phyloP scores from a whole-genome alignment of 352 stramenopile species.

The Phytophthora brassicae region DNA sequence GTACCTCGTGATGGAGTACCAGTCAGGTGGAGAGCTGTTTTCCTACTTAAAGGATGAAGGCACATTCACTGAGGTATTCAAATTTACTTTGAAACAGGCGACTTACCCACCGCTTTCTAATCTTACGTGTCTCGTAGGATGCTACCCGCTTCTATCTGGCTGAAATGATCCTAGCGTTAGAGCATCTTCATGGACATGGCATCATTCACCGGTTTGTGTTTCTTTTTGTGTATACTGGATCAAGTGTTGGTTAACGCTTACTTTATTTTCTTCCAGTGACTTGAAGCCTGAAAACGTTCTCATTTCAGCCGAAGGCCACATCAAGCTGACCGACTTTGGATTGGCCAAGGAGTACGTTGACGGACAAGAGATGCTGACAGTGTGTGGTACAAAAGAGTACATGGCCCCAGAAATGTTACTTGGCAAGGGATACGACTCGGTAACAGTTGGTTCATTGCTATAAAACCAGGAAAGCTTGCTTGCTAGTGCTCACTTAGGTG shows the following conservation, averaged over 20 bases:
- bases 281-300: constrained; percentile 94
- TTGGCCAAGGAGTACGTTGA: constrained; percentile 76
- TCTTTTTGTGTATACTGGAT: background rate
- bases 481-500: constrained; percentile 3
- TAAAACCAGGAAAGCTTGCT: background rate
- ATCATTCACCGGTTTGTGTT: constrained; percentile 78
- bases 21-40: constrained; percentile 80
- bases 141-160: constrained; percentile 76
- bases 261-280: constrained; percentile 43
- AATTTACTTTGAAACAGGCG: too few species aligned
- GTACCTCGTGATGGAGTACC: constrained; percentile 81
- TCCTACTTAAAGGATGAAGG: constrained; percentile 69
- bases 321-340: constrained; percentile 93
- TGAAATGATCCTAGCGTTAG: constrained; percentile 83
- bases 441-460: constrained; percentile 21
- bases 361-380: constrained; percentile 69
- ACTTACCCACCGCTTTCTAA: constrained; percentile 1
- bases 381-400: constrained; percentile 87
- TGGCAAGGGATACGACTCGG: constrained; percentile 79
- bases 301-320: constrained; percentile 85
- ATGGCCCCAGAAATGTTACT: constrained; percentile 87
- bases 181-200: constrained; percentile 76
- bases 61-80: constrained; percentile 68
- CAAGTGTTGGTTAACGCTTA: background rate
- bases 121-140: constrained; percentile 35